phyloP scores from a whole-genome alignment of 2,329 filamentous ascomycete species.

The Aspergillus spinulosporus region DNA sequence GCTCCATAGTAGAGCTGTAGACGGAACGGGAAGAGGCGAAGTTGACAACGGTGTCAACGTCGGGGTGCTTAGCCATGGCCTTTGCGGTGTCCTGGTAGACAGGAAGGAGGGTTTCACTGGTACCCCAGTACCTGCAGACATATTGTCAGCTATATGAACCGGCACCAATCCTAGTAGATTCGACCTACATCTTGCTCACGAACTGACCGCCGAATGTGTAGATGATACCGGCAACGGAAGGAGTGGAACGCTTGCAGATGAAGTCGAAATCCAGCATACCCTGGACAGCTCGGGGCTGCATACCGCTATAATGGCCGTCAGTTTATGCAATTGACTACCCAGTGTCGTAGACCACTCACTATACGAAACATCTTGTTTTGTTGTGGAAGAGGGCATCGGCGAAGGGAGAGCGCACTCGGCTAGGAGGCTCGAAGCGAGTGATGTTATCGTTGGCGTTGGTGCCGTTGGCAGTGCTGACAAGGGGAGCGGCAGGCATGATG shows the following conservation, averaged over 20 bases:
- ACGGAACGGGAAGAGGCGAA: conserved; percentile 98
- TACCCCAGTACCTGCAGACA: conserved; percentile 82
- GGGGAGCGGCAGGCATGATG: conserved; percentile 58
- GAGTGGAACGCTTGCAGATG: conserved; percentile 98
- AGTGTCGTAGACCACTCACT: conserved; percentile 57
- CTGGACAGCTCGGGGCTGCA: conserved; percentile 90
- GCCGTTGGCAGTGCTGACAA: conserved; percentile 53
- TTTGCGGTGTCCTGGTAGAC: conserved; percentile 95
- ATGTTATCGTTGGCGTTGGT: conserved; percentile 94
- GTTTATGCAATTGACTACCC: neutral
- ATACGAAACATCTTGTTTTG: conserved; percentile 99
- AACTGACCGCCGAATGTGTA: conserved; percentile 99
- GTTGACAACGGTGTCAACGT: conserved; percentile 98
- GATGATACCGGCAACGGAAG: conserved; percentile 98
- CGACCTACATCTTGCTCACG: conserved; percentile 91
- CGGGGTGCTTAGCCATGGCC: conserved; percentile 92
- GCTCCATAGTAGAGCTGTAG: conserved; percentile 96
- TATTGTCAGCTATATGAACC: conserved; percentile 9
- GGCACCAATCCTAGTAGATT: neutral
- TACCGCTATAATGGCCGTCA: conserved; percentile 60
- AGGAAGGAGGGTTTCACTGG: conserved; percentile 95
- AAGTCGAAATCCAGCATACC: conserved; percentile 99
- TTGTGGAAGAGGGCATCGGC: conserved; percentile 94
- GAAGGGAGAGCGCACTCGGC: conserved; percentile 85
- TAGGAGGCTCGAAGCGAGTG: conserved; percentile 89